Evolutionary conservation across 1,284 basidiomycete species (phyloP).

Genomic region (Papiliotrema laurentii): DNA sequence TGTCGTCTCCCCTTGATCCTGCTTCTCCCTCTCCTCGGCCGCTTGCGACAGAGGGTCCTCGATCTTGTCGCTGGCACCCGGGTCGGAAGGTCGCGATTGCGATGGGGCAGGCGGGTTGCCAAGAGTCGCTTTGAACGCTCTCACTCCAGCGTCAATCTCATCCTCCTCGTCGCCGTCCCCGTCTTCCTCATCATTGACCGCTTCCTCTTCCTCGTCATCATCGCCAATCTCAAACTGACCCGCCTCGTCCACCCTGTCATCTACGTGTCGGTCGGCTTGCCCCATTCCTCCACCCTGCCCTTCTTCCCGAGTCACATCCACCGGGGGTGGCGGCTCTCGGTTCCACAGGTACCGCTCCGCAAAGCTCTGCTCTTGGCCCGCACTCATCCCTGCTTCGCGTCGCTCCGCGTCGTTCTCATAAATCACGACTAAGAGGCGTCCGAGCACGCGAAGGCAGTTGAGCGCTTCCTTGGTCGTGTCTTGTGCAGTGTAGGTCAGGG

Average conservation of each 20-base stretch:
- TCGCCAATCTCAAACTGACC: slow-evolving; percentile 34
- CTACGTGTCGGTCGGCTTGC: not conserved
- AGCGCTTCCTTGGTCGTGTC: slow-evolving; percentile 73
- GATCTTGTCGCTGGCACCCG: slow-evolving; percentile 2
- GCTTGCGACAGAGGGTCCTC: slow-evolving; percentile 28
- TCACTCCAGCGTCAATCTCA: slow-evolving; percentile 60
- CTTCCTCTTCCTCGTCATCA: slow-evolving; percentile 60
- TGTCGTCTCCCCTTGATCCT: slow-evolving; percentile 46
- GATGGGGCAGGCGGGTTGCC: slow-evolving; percentile 28
- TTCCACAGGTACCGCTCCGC: slow-evolving; percentile 22
- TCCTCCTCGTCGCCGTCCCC: slow-evolving; percentile 25
- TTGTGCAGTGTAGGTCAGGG: slow-evolving; percentile 42
- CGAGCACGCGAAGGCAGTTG: slow-evolving; percentile 79
- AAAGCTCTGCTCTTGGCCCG: slow-evolving; percentile 30
- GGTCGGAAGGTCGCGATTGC: slow-evolving; percentile 11
- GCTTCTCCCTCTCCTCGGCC: slow-evolving; percentile 8
- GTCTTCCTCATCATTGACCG: slow-evolving; percentile 39
- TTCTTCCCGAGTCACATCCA: not conserved
- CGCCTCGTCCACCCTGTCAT: slow-evolving; percentile 9
- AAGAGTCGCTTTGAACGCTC: slow-evolving; percentile 44
- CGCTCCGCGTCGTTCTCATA: slow-evolving; percentile 75
- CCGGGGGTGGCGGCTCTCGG: not conserved
- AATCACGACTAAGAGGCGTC: slow-evolving; percentile 77
- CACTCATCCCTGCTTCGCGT: slow-evolving; percentile 8
- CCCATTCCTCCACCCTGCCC: not conserved